Evolutionary conservation across 164 flowering plant genomes (phyloP).

Genomic region (Vitis cinerea): DNA sequence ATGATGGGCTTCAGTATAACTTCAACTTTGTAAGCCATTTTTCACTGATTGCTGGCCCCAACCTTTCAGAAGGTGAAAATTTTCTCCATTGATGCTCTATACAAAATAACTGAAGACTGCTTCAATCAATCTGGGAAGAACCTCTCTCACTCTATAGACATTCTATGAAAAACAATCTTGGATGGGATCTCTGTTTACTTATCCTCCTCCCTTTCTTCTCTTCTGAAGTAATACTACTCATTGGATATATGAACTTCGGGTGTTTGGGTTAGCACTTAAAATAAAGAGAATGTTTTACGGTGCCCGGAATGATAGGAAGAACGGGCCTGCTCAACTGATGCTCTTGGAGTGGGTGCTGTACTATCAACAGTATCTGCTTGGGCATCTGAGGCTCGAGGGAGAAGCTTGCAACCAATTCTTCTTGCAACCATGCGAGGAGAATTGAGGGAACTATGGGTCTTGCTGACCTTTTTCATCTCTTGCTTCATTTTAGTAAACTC

Average conservation of each 20-base stretch:
- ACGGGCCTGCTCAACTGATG: conserved; percentile 48
- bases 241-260: neutral
- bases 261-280: conserved; percentile 13
- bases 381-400: conserved; percentile 51
- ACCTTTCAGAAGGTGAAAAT: neutral
- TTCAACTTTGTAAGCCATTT: neutral
- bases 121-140: neutral
- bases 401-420: conserved; percentile 66
- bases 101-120: neutral
- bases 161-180: neutral
- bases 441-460: conserved; percentile 58
- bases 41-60: neutral
- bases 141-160: no score
- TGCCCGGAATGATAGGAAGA: conserved; percentile 51
- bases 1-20: no score
- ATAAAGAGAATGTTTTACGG: conserved; percentile 50
- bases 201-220: neutral
- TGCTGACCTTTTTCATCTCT: conserved; percentile 65
- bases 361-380: conserved; percentile 40
- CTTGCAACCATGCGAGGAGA: conserved; percentile 61
- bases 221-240: neutral
- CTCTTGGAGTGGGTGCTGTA: conserved; percentile 51
- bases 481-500: conserved; percentile 69
- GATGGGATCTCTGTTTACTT: neutral
- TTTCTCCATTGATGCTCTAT: neutral